Percentiles rank a stretch among this genome's conserved stretches.
These are phyloP conservation scores for Lactarius tabidus DNA, from an alignment of 768 basidiomycete genomes.

Conservation along the genomic window DNA sequence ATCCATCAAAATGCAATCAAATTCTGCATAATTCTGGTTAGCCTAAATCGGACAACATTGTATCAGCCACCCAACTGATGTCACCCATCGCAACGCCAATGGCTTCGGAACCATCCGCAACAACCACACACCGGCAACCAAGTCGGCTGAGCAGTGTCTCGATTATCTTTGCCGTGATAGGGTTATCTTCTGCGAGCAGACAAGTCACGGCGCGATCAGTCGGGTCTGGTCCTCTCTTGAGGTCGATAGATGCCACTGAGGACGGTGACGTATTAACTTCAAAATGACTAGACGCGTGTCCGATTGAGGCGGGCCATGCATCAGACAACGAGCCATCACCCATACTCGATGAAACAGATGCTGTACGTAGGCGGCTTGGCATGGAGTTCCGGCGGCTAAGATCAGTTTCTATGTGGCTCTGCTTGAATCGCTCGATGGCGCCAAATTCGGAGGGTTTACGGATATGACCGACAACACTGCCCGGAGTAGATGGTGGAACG, in stretches of 20 bases:
- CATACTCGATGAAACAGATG: slow-evolving; percentile 72
- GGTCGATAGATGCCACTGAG: slow-evolving; percentile 80
- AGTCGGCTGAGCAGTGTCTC: slow-evolving; percentile 91
- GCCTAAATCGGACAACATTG: slow-evolving; percentile 27
- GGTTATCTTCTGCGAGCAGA: slow-evolving; percentile 94
- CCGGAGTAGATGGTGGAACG: slow-evolving; percentile 67
- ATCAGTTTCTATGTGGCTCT: slow-evolving; percentile 70
- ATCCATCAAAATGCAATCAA: slow-evolving; percentile 95
- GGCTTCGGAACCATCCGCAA: slow-evolving; percentile 94
- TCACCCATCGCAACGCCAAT: slow-evolving; percentile 97
- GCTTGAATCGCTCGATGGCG: slow-evolving; percentile 84
- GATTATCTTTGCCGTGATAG: slow-evolving; percentile 95
- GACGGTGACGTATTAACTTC: slow-evolving; percentile 70
- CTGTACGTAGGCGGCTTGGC: slow-evolving; percentile 83
- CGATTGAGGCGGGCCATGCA: slow-evolving; percentile 58
- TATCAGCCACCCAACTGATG: slow-evolving; percentile 56
- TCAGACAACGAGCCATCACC: slow-evolving; percentile 80
- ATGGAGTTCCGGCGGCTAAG: slow-evolving; percentile 70
- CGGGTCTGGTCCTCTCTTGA: slow-evolving; percentile 73
- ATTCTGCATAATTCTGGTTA: slow-evolving; percentile 51
- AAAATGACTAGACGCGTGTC: slow-evolving; percentile 49
- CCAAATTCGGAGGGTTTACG: slow-evolving; percentile 90
- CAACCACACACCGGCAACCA: slow-evolving; percentile 93
- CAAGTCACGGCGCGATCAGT: slow-evolving; percentile 88
- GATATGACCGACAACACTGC: slow-evolving; percentile 53